Conservation (phyloP, 495 filamentous ascomycete genomes). For the Aspergillus ellipticus region DNA sequence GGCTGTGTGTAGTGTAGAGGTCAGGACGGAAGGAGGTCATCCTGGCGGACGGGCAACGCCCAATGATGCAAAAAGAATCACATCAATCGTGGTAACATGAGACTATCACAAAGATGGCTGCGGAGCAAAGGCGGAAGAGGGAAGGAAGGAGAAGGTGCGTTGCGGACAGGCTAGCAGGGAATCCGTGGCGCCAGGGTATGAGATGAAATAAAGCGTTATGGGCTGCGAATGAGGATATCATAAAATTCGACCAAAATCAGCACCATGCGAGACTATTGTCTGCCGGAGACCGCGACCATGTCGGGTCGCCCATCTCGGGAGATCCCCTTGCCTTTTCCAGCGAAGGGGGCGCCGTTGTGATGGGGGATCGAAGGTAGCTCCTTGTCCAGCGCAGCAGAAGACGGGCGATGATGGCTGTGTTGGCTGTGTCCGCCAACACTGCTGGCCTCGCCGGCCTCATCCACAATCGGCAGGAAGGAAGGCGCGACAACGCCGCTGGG, state of each 20-base stretch:
- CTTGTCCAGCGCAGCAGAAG: slow-evolving; percentile 41
- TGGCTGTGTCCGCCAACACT: slow-evolving; percentile 58
- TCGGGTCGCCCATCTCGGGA: slow-evolving; percentile 15
- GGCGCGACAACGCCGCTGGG: slow-evolving; percentile 51
- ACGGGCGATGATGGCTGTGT: slow-evolving; percentile 32
- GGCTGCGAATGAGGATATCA: slow-evolving; percentile 19
- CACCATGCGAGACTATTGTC: slow-evolving; percentile 2
- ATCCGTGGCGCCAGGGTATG: slow-evolving; percentile 11
- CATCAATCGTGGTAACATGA: slow-evolving; percentile 40
- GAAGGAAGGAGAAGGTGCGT: slow-evolving; percentile 19
- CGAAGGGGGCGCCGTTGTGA: slow-evolving; percentile 14
- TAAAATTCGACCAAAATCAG: slow-evolving; percentile 15
- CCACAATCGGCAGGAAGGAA: slow-evolving; percentile 82
- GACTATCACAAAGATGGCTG: slow-evolving; percentile 22
- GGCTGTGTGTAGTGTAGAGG: slow-evolving; percentile 10
- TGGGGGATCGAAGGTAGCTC: slow-evolving; percentile 51
- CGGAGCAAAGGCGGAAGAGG: slow-evolving; percentile 1
- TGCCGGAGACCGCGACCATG: slow-evolving; percentile 5
- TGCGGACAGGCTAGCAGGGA: slow-evolving; percentile 18
- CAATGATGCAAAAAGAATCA: slow-evolving; percentile 25
- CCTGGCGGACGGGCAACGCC: slow-evolving; percentile 15
- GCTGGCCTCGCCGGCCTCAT: slow-evolving; percentile 80
- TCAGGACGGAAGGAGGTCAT: slow-evolving; percentile 14
- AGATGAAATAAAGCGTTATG: slow-evolving; percentile 10
- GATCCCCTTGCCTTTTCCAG: slow-evolving; percentile 27